These are phyloP conservation scores for Trichoderma citrinoviride DNA, from an alignment of 2,329 filamentous ascomycete species.

Conservation along the genomic window DNA sequence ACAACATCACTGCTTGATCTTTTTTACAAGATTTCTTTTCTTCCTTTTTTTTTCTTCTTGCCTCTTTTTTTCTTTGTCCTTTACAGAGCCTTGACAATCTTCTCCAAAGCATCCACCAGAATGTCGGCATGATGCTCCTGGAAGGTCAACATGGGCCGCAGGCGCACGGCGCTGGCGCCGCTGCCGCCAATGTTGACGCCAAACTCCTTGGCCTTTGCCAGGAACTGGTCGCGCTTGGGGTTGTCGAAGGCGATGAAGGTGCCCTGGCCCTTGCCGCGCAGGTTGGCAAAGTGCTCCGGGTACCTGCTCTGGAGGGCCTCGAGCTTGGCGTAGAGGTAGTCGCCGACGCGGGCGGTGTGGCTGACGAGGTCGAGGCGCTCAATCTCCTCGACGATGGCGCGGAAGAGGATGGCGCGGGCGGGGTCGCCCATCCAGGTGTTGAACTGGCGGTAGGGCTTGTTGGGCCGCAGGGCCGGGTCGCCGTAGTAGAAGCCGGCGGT, in stretches of 20 bases:
- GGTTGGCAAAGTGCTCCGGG: constrained; percentile 75
- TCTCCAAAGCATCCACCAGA: constrained; percentile 74
- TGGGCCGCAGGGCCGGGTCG: constrained; percentile 74
- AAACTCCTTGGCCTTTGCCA: constrained; percentile 72
- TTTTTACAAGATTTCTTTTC: no score
- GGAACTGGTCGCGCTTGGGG: constrained; percentile 73
- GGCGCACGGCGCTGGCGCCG: constrained; percentile 69
- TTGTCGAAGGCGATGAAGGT: constrained; percentile 93
- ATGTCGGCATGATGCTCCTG: constrained; percentile 89
- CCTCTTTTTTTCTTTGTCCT: background rate
- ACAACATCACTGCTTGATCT: no score
- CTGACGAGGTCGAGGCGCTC: constrained; percentile 72
- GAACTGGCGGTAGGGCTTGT: constrained; percentile 94
- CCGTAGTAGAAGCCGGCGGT: constrained; percentile 91
- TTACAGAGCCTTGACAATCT: constrained; percentile 55
- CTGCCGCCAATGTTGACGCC: constrained; percentile 87
- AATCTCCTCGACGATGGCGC: constrained; percentile 80
- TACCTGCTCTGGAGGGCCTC: constrained; percentile 66
- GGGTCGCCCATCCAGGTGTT: constrained; percentile 98
- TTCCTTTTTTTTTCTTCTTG: background rate
- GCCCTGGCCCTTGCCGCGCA: constrained; percentile 82
- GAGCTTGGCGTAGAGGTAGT: constrained; percentile 72
- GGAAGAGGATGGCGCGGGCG: constrained; percentile 78
- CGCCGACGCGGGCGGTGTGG: constrained; percentile 73
- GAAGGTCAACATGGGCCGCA: constrained; percentile 90